Conservation (phyloP, 2,329 filamentous ascomycete genomes). For the Pseudocercospora fuligena region DNA sequence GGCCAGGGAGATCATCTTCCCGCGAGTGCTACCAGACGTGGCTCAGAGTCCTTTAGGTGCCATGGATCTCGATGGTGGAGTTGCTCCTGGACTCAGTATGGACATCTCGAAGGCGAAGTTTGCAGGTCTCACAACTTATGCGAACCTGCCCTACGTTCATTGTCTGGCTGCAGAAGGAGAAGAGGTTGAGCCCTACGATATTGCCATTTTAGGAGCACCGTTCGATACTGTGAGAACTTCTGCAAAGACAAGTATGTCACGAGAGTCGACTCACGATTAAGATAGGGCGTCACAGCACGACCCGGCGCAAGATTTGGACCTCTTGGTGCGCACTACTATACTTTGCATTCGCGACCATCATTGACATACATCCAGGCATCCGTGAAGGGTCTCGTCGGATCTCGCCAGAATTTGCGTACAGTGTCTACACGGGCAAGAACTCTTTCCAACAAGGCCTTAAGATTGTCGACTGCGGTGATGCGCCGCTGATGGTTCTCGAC, state of each 20-base stretch:
- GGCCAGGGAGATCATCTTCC: slow-evolving; percentile 52
- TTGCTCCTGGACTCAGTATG: slow-evolving; percentile 17
- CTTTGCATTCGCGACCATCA: slow-evolving; percentile 40
- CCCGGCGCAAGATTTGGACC: slow-evolving; percentile 61
- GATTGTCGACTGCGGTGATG: slow-evolving; percentile 62
- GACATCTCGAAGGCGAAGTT: slow-evolving; percentile 39
- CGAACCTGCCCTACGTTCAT: slow-evolving; percentile 55
- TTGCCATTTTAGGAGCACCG: slow-evolving; percentile 55
- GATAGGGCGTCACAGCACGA: slow-evolving; percentile 55
- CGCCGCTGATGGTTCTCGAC: slow-evolving; percentile 53
- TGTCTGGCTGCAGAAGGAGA: slow-evolving; percentile 45
- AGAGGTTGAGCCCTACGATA: slow-evolving; percentile 52
- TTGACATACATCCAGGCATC: slow-evolving; percentile 1
- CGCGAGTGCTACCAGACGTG: slow-evolving; percentile 43
- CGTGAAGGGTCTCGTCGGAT: slow-evolving; percentile 46
- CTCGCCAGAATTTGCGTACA: slow-evolving; percentile 47
- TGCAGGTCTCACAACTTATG: slow-evolving; percentile 53
- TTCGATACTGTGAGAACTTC: slow-evolving; percentile 51
- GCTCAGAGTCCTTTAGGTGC: slow-evolving; percentile 40
- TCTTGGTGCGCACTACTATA: slow-evolving; percentile 53
- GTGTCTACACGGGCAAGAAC: slow-evolving; percentile 55
- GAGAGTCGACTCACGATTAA: not conserved
- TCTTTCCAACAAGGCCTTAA: slow-evolving; percentile 52
- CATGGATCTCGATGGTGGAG: slow-evolving; percentile 16
- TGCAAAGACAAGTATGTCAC: not conserved